Conservation (phyloP, 2,329 filamentous ascomycete species). For the Ascochyta pisi region DNA sequence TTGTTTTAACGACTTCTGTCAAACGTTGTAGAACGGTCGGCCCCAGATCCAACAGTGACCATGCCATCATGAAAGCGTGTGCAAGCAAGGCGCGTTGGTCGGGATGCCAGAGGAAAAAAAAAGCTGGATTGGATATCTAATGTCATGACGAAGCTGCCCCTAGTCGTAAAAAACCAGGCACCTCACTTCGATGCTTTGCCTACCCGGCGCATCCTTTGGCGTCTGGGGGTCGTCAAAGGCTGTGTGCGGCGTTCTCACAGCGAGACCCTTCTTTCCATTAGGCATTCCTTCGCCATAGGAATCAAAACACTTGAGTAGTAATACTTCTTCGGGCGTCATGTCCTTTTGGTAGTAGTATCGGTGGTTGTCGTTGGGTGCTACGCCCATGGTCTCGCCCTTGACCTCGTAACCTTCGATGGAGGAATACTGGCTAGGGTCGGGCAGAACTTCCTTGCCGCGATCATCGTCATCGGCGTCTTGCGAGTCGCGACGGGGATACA, state of each 20-base stretch:
- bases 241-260: conserved; percentile 68
- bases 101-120: neutral
- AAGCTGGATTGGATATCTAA: neutral
- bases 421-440: conserved; percentile 54
- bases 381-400: conserved; percentile 67
- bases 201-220: conserved; percentile 55
- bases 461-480: conserved; percentile 56
- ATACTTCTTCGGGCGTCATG: conserved; percentile 65
- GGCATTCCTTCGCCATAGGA: conserved; percentile 52
- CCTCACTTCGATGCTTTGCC: conserved; percentile 71
- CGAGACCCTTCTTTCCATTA: conserved; percentile 49
- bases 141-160: neutral
- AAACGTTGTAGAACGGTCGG: neutral
- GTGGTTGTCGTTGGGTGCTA: conserved; percentile 65
- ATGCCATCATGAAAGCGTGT: no score
- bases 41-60: no score
- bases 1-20: neutral
- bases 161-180: conserved; percentile 68
- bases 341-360: conserved; percentile 72
- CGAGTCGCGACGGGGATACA: conserved; percentile 63
- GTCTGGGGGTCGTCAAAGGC: conserved; percentile 65
- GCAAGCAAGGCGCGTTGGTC: no score
- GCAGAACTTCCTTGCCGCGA: conserved; percentile 64
- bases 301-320: conserved; percentile 61
- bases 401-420: conserved; percentile 68